phyloP scores from a whole-genome alignment of 345 rosid species.

The Eucalyptus cloeziana region DNA sequence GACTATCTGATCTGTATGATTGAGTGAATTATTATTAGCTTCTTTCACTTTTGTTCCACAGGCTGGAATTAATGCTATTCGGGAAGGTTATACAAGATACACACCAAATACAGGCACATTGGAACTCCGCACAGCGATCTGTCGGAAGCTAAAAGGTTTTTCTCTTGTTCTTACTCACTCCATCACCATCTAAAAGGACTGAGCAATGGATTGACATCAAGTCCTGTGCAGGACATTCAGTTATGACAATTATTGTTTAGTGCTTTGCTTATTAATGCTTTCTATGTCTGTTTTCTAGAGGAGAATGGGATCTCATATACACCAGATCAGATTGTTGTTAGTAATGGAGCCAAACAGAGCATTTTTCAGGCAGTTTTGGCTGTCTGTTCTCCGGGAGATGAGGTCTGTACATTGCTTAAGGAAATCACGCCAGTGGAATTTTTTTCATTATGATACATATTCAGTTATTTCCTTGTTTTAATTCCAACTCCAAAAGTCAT shows the following conservation, averaged over 20 bases:
- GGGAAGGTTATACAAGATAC: slow-evolving; percentile 83
- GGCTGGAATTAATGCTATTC: slow-evolving; percentile 92
- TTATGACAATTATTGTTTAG: neutral
- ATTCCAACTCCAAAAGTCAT: neutral
- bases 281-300: slow-evolving; percentile 18
- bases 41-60: neutral
- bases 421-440: neutral
- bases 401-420: slow-evolving; percentile 28
- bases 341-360: slow-evolving; percentile 96
- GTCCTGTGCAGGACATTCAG: neutral
- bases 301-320: slow-evolving; percentile 79
- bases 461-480: neutral
- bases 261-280: neutral
- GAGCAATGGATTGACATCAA: neutral
- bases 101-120: slow-evolving; percentile 82
- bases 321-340: slow-evolving; percentile 80
- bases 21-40: neutral
- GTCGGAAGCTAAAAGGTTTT: slow-evolving; percentile 70
- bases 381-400: slow-evolving; percentile 94
- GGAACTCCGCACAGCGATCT: slow-evolving; percentile 80
- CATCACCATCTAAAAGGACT: neutral
- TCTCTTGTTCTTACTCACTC: neutral
- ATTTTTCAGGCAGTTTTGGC: slow-evolving; percentile 75
- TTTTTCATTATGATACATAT: neutral
- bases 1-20: neutral